phyloP scores from a whole-genome alignment of 1,284 basidiomycete species.

The Cystobasidium pallidum region DNA sequence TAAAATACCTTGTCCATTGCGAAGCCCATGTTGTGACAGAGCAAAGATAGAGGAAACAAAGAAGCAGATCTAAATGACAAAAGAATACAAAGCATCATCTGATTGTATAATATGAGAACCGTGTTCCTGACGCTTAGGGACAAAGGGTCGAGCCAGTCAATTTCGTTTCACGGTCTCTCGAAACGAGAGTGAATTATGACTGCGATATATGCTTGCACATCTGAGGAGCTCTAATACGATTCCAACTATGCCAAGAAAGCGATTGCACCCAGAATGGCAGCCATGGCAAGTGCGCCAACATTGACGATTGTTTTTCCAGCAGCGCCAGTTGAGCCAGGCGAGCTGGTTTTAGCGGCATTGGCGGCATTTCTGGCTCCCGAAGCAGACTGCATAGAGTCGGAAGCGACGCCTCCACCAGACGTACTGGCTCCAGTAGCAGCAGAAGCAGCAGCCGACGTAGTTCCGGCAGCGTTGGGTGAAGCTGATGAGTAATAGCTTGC shows the following conservation, averaged over 20 bases:
- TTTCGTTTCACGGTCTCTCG: too few species aligned
- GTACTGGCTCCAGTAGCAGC: constrained; percentile 20
- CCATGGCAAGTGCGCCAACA: neutral
- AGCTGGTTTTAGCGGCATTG: constrained; percentile 12
- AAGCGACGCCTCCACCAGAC: constrained; percentile 1
- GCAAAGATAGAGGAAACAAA: too few species aligned
- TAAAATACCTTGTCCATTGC: neutral
- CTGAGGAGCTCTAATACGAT: too few species aligned
- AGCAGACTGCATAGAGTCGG: constrained; percentile 5
- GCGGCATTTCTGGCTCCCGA: constrained; percentile 15
- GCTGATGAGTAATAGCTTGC: constrained; percentile 23
- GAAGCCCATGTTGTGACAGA: neutral
- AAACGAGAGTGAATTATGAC: too few species aligned
- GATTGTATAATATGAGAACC: too few species aligned
- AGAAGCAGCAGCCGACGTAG: constrained; percentile 29
- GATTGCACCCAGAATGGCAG: constrained; percentile 11
- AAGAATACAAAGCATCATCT: neutral
- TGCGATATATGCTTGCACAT: too few species aligned
- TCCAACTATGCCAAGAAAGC: constrained; percentile 25
- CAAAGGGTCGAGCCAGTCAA: too few species aligned
- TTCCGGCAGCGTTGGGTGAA: neutral
- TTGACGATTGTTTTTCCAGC: constrained; percentile 1
- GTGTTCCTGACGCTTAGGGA: too few species aligned
- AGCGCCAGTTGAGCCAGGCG: neutral
- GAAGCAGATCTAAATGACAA: neutral